These are phyloP conservation scores for Malassezia furfur DNA, from an alignment of 1,284 basidiomycete species.

Conservation along the genomic window DNA sequence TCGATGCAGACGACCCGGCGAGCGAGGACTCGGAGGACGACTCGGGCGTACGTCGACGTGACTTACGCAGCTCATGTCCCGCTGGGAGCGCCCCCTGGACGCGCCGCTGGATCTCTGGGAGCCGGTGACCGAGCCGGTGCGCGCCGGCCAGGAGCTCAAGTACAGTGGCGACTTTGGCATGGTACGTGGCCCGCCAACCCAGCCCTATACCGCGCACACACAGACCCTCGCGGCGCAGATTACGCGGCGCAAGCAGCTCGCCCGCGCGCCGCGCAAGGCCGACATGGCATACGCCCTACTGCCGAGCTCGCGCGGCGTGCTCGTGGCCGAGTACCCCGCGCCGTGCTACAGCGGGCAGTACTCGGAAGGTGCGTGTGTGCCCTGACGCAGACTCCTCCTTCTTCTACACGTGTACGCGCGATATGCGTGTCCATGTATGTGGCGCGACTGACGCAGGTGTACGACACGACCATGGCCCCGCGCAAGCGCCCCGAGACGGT, in stretches of 20 bases:
- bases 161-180: constrained; percentile 74
- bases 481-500: background rate
- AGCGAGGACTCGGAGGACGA: constrained; percentile 17
- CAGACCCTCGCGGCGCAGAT: constrained; percentile 23
- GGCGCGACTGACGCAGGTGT: constrained; percentile 51
- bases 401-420: constrained; percentile 53
- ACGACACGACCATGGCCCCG: constrained; percentile 58
- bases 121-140: constrained; percentile 57
- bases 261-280: constrained; percentile 50
- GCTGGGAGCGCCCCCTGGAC: constrained; percentile 10
- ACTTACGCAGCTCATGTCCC: constrained; percentile 15
- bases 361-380: constrained; percentile 51
- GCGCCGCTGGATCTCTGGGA: constrained; percentile 32
- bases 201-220: constrained; percentile 4
- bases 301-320: constrained; percentile 76
- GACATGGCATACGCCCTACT: constrained; percentile 51
- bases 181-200: background rate
- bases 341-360: constrained; percentile 90
- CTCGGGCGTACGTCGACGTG: constrained; percentile 13
- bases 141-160: constrained; percentile 62
- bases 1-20: constrained; percentile 22
- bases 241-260: constrained; percentile 22
- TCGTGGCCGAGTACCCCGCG: constrained; percentile 68
- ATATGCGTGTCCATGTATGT: constrained; percentile 59
- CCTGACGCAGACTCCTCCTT: constrained; percentile 33